Evolutionary conservation across 371 early-diverging fungal genomes (phyloP), one percentile per base, ranked within the genome.

Genomic region (Mortierella sp.): DNA sequence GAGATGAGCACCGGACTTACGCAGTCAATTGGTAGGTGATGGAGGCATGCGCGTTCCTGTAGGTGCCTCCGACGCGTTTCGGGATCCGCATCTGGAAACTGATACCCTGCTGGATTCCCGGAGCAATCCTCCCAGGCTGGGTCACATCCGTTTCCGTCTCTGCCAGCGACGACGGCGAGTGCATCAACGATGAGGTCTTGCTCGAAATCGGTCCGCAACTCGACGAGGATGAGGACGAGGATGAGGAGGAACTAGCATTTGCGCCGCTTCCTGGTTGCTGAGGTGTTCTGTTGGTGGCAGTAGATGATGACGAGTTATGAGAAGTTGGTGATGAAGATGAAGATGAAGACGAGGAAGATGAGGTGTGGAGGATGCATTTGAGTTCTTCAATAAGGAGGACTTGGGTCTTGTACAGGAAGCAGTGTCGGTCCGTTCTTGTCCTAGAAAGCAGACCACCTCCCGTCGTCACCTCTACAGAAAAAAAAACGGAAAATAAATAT

Each of bases 21-120:
- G 83, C 83, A 3, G 70, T 74, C 8, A 82, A 47, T 11, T 74
- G 78, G 19, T 77, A 78, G 52, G 53, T 68, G 58, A 82, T 68
- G 11, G 78, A 82, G 16, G 78, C 83, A 48, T 71, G 74, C 1
- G 75, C 69, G 13, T 69, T 77, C 45, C 75, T 74, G 52, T 77
- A 82, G 0, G 74, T 67, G 0, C 83, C 83, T 1, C 78, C 75
- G 26, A 82, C 83, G 22, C 75, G 77, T 43, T 74, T 74, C 1
- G 83, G 83, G 10, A 82, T 66, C 1, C 70, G 74, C 69, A 82
- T 82, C 26, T 74, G 71, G 71, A 82, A 75, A 11, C 78, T 29
- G 16, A 77, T 77, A 1, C 83, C 78, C 26, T 82, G 83, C 22
- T 53, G 69, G 0, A 78, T 69, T 0, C 83, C 83, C 2, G 78